Conservation (phyloP, 2,329 filamentous ascomycete species). For the Salinomyces thailandicus region DNA sequence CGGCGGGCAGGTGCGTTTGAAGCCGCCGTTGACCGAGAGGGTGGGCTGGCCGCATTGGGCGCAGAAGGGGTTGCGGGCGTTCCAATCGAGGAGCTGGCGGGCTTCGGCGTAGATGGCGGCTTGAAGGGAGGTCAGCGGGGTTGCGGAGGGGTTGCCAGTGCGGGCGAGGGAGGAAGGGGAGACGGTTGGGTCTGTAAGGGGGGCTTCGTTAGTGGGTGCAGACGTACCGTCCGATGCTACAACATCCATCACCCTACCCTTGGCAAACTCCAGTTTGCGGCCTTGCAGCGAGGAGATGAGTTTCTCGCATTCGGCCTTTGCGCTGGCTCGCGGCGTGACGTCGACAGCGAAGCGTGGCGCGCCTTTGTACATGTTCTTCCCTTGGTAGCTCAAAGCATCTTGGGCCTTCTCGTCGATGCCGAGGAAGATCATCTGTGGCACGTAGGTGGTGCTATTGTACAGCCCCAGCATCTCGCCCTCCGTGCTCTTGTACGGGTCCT, state of each 20-base stretch:
- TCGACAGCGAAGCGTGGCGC: conserved; percentile 84
- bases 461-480: conserved; percentile 63
- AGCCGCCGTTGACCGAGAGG: conserved; percentile 65
- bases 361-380: conserved; percentile 58
- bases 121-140: conserved; percentile 26
- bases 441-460: conserved; percentile 60
- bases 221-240: conserved; percentile 49
- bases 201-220: background rate
- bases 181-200: background rate
- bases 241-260: conserved; percentile 55
- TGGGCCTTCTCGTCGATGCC: conserved; percentile 60
- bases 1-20: conserved; percentile 69
- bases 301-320: conserved; percentile 51
- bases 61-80: conserved; percentile 83
- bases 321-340: conserved; percentile 56
- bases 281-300: conserved; percentile 51
- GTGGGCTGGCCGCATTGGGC: conserved; percentile 78
- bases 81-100: conserved; percentile 86
- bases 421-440: conserved; percentile 70
- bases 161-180: conserved; percentile 4
- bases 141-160: background rate
- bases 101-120: conserved; percentile 87
- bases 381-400: conserved; percentile 50
- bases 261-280: conserved; percentile 54
- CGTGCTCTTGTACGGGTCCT: conserved; percentile 56